Conservation (phyloP, 176 grass and related monocot species). For the Panicum miliaceum region DNA sequence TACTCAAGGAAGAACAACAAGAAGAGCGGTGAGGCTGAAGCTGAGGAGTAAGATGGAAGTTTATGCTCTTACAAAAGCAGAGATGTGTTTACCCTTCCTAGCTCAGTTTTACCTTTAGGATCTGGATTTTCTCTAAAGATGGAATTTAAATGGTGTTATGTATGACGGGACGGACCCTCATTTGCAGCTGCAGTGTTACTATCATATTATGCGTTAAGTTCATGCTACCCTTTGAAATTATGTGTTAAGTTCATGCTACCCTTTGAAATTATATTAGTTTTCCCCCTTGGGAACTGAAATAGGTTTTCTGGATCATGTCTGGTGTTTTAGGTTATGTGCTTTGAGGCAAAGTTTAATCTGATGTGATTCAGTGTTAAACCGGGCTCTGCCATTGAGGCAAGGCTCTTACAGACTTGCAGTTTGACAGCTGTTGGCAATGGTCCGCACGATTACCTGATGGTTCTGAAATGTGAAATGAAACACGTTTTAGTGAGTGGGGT, state of each 20-base stretch:
- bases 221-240: neutral
- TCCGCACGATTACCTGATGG: too few relatives aligned
- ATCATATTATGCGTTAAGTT: neutral
- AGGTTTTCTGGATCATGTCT: neutral
- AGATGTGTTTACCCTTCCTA: conserved; percentile 10
- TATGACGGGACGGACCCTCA: neutral
- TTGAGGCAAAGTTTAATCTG: neutral
- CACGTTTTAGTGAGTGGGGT: too few relatives aligned
- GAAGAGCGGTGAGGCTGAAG: conserved; percentile 44
- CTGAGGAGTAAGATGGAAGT: conserved; percentile 40
- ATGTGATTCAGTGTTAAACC: neutral
- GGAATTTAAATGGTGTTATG: conserved; percentile 14
- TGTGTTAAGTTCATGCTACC: too few relatives aligned
- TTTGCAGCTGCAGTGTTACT: neutral
- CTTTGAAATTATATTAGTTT: too few relatives aligned
- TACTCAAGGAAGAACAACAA: conserved; percentile 76
- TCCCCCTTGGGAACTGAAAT: neutral
- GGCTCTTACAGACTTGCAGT: neutral
- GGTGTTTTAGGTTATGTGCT: neutral
- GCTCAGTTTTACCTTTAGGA: conserved; percentile 2
- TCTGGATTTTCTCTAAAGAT: conserved; percentile 18
- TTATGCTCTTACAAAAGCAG: neutral
- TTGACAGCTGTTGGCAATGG: neutral
- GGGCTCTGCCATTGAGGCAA: neutral
- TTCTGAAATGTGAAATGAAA: too few relatives aligned